A percentile compares a stretch with the other conserved stretches of the same genome.
These are phyloP conservation scores for Aspergillus awamori DNA, from an alignment of 2,329 filamentous ascomycete genomes.

Conservation along the genomic window DNA sequence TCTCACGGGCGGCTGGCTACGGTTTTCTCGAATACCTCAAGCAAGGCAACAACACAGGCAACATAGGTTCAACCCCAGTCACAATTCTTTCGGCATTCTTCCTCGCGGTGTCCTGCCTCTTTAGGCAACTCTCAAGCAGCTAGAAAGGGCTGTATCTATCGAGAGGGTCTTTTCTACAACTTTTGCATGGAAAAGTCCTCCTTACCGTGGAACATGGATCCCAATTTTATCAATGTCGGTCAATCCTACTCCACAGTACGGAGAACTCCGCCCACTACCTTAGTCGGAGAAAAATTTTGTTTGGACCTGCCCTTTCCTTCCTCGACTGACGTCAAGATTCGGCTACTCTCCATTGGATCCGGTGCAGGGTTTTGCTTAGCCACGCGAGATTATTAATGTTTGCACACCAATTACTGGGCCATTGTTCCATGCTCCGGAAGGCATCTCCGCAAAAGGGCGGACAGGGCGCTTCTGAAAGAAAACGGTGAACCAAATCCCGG, in stretches of 20 bases:
- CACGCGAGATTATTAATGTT: background rate
- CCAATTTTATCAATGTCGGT: background rate
- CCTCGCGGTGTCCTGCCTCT: background rate
- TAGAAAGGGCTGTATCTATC: background rate
- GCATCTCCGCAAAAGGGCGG: background rate
- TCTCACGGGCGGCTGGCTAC: background rate
- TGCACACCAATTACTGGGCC: background rate
- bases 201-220: background rate
- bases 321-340: conserved; percentile 5
- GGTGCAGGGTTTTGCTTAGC: background rate
- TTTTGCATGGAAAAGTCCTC: background rate
- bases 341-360: conserved; percentile 2
- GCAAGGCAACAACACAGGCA: background rate
- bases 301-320: background rate
- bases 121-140: background rate
- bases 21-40: background rate
- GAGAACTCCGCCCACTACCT: conserved; percentile 4
- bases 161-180: background rate
- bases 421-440: background rate
- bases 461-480: background rate
- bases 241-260: conserved; percentile 1
- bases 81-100: background rate
- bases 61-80: too few relatives aligned
- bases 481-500: conserved; percentile 3
- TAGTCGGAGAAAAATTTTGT: conserved; percentile 1